phyloP scores from a whole-genome alignment of 176 grass and related monocot species.

The Tuctoria greenei region DNA sequence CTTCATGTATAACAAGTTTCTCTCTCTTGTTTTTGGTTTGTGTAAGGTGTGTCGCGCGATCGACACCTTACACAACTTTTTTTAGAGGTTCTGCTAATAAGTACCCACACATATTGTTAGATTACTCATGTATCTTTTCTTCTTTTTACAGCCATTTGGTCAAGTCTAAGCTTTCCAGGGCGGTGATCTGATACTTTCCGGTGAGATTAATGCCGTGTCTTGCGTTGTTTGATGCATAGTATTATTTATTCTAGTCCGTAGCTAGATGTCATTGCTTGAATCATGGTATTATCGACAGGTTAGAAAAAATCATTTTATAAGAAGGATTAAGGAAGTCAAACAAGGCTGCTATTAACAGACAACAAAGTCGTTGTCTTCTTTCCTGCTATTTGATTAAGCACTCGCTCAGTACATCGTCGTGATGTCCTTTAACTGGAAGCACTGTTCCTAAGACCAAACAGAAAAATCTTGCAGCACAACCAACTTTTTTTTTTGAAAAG shows the following conservation, averaged over 20 bases:
- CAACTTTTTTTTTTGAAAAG: too few species aligned
- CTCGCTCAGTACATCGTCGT: neutral
- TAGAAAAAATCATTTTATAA: neutral
- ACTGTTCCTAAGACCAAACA: too few species aligned
- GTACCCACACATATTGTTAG: too few species aligned
- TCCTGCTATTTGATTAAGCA: neutral
- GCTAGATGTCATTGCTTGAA: neutral
- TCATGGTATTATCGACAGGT: neutral
- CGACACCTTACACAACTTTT: neutral
- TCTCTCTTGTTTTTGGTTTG: neutral
- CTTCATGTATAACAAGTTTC: neutral
- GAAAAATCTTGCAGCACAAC: too few species aligned
- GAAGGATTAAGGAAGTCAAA: neutral
- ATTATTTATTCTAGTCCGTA: neutral
- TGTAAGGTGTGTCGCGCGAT: neutral
- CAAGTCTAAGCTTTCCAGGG: slow-evolving; percentile 55
- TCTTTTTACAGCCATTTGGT: slow-evolving; percentile 40
- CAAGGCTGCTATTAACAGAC: neutral
- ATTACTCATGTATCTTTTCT: neutral
- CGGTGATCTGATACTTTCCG: slow-evolving; percentile 38
- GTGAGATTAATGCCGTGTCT: slow-evolving; percentile 18
- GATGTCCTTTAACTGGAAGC: neutral
- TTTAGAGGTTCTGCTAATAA: too few species aligned
- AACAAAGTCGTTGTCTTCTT: neutral
- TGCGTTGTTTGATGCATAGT: neutral